phyloP scores from a whole-genome alignment of 768 basidiomycete genomes.

The Udeniomyces megalosporus region DNA sequence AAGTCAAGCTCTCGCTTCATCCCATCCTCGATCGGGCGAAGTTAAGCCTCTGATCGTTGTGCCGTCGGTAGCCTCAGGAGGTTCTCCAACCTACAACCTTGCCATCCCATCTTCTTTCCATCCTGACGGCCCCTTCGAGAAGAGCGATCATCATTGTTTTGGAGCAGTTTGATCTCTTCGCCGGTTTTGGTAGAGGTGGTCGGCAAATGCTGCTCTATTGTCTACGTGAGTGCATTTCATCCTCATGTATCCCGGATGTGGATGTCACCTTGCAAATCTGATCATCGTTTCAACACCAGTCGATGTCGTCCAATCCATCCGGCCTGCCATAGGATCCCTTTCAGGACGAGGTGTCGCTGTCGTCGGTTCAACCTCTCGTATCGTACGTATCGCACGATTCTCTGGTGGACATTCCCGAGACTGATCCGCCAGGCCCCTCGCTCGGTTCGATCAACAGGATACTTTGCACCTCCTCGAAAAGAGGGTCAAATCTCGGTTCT shows the following conservation, averaged over 20 bases:
- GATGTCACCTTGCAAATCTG: not conserved
- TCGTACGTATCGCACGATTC: constrained; percentile 29
- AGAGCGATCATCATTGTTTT: constrained; percentile 53
- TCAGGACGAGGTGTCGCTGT: constrained; percentile 57
- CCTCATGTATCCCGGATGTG: not conserved
- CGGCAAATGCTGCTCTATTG: constrained; percentile 89
- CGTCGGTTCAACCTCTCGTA: constrained; percentile 67
- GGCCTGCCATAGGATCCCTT: constrained; percentile 21
- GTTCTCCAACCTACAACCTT: constrained; percentile 34
- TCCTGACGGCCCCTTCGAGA: constrained; percentile 38
- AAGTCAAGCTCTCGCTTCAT: not conserved
- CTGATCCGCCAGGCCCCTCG: no score
- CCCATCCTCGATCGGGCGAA: not conserved
- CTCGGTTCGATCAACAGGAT: constrained; percentile 35
- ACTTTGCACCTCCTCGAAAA: constrained; percentile 82
- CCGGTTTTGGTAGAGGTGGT: constrained; percentile 49
- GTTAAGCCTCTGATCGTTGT: not conserved
- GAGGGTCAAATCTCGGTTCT: constrained; percentile 92
- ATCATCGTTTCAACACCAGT: constrained; percentile 28
- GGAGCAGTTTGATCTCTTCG: constrained; percentile 87
- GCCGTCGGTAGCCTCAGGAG: not conserved
- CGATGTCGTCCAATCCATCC: constrained; percentile 68
- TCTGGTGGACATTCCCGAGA: not conserved
- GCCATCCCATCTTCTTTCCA: constrained; percentile 39
- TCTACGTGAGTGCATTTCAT: constrained; percentile 34